These are phyloP conservation scores for Kodamaea sp. DNA, from an alignment of 1,139 yeast species.

Conservation along the genomic window DNA sequence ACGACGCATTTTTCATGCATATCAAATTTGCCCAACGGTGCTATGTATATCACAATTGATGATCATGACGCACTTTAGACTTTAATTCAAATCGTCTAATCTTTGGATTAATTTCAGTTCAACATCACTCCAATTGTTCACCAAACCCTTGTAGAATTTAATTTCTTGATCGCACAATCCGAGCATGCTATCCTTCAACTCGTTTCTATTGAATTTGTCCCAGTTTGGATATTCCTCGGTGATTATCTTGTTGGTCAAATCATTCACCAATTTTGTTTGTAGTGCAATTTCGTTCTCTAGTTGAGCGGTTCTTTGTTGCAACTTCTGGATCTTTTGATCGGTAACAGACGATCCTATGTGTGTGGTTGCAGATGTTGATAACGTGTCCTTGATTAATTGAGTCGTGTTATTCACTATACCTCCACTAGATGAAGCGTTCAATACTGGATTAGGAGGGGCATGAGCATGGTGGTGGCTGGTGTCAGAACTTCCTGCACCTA, in stretches of 20 bases:
- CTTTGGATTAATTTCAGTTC: conserved; percentile 47
- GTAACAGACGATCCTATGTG: conserved; percentile 43
- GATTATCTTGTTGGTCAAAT: conserved; percentile 68
- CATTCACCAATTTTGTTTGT: conserved; percentile 51
- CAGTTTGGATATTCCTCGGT: conserved; percentile 82
- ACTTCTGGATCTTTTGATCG: conserved; percentile 36
- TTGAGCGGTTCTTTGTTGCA: conserved; percentile 34
- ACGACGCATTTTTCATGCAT: too few relatives aligned
- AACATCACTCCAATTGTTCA: conserved; percentile 69
- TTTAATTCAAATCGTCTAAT: conserved; percentile 32
- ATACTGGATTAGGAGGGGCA: conserved; percentile 40
- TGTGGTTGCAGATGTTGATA: conserved; percentile 46
- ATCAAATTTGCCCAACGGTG: too few relatives aligned
- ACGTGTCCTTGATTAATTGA: conserved; percentile 47
- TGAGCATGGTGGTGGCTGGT: conserved; percentile 7
- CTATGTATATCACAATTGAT: too few relatives aligned
- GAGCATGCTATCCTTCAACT: conserved; percentile 69
- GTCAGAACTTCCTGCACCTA: conserved; percentile 49
- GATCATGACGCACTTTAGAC: too few relatives aligned
- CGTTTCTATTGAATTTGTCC: conserved; percentile 77
- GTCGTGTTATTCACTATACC: conserved; percentile 48
- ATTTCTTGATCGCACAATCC: conserved; percentile 77
- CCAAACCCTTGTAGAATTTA: conserved; percentile 69
- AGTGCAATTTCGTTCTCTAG: conserved; percentile 56
- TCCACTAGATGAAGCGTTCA: conserved; percentile 21